A percentile compares a stretch with the other conserved stretches of the same genome.
phyloP scores from a whole-genome alignment of 371 early-diverging fungal species.

The Mortierella sp. region DNA sequence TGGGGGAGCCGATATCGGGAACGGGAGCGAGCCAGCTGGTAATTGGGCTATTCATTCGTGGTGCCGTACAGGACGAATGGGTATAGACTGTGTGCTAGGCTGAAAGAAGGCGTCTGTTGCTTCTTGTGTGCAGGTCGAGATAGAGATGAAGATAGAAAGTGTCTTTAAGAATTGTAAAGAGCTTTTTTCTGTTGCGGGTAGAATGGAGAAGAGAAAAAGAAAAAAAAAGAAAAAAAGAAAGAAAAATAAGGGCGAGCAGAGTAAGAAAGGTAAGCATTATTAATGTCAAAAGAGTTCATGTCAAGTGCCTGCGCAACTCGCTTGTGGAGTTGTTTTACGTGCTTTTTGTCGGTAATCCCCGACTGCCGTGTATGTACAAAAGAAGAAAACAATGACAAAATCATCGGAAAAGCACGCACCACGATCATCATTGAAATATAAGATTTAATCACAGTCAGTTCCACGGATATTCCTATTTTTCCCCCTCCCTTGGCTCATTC shows the following conservation, averaged over 20 bases:
- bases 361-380: no score
- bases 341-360: no score
- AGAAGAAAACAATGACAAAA: background rate
- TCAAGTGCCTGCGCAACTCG: background rate
- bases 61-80: background rate
- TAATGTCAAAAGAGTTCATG: background rate
- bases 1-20: slow-evolving; percentile 9
- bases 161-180: no score
- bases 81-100: no score
- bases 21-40: background rate
- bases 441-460: background rate
- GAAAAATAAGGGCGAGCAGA: background rate
- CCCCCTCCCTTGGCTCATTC: background rate
- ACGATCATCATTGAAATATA: no score
- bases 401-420: no score
- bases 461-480: background rate
- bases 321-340: no score
- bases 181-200: background rate
- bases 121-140: no score
- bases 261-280: background rate
- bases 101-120: no score
- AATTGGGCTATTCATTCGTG: slow-evolving; percentile 24
- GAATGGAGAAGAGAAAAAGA: background rate
- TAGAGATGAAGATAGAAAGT: no score
- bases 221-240: slow-evolving; percentile 1